Base-by-base conservation (phyloP, 2,329 filamentous ascomycete genomes). In the Calonectria pseudoreteaudii region DNA sequence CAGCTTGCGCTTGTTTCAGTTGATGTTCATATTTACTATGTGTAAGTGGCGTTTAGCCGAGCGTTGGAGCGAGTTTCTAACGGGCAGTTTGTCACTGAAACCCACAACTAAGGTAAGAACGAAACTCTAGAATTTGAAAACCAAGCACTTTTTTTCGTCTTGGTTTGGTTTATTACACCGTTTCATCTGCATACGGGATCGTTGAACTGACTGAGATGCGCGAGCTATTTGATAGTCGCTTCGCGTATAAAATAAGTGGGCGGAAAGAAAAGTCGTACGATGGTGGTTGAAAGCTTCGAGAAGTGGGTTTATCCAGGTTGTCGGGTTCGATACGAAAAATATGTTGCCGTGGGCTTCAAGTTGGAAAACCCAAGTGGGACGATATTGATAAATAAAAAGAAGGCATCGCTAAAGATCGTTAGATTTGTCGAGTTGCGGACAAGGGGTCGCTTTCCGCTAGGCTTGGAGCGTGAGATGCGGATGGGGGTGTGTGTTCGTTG, bases 261-360 rank as follows among this genome's bases (percentile, higher is more conserved):
- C n/a, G 56, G 3, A 16, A 10, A 14, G 13, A 5, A 41, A 62
- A 41, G 41, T 62, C 56, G 56, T 62, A 62, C 36, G 56, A 62
- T 62, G 34, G 16, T 10, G 56, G 36, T 26, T 23, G 56, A 62
- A 3, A 13, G 56, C 14, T 60, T n/a, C 36, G 11, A 3, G 31
- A 28, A 41, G 56, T 41, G 56, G 56, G 56, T 36, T 60, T n/a
- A 11, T 9, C 28, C 2, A 34, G n/a, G 34, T 62, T 62, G 7
- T 62, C 56, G 56, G 56, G 41, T 62, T 9, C 23, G 23, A 41
- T 62, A 38, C 56, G 56, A 62, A 62, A 62, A 62, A 26, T 62
- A 28, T 41, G 20, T 41, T 20, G 11, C 13, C 36, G 36, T 26
- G 18, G 6, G 2, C 23, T 30, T 41, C 28, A 8, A 62, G 14